Conservation (phyloP, 1,139 yeast genomes). For the Meyerozyma smithsonii region DNA sequence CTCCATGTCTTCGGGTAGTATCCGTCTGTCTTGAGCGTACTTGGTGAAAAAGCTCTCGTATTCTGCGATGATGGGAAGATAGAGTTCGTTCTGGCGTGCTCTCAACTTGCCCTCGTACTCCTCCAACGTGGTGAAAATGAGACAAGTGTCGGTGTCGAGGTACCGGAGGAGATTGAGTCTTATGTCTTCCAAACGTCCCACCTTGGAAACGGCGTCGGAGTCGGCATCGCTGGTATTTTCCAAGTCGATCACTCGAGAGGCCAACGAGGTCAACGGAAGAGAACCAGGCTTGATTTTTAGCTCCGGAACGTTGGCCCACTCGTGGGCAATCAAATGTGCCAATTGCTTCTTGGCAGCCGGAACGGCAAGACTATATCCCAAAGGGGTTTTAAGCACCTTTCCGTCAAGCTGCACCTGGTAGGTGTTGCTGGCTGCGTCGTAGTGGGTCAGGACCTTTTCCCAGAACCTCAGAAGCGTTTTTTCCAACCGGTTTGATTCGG, state of each 20-base stretch:
- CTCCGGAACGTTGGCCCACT: conserved; percentile 77
- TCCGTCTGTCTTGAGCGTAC: conserved; percentile 29
- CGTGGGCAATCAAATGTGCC: conserved; percentile 77
- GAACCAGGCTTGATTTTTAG: conserved; percentile 73
- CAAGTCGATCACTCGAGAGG: conserved; percentile 81
- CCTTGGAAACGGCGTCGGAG: conserved; percentile 47
- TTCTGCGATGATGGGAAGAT: conserved; percentile 66
- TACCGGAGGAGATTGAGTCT: conserved; percentile 63
- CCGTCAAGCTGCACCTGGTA: conserved; percentile 63
- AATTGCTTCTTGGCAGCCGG: conserved; percentile 58
- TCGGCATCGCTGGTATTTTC: conserved; percentile 24
- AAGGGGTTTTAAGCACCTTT: conserved; percentile 78
- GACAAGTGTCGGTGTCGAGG: conserved; percentile 87
- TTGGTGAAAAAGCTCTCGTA: conserved; percentile 60
- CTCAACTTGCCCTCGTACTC: conserved; percentile 86
- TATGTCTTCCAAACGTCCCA: conserved; percentile 55
- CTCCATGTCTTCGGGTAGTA: conserved; percentile 19
- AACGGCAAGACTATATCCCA: conserved; percentile 64
- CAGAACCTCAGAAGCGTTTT: conserved; percentile 77
- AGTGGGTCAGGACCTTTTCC: conserved; percentile 63
- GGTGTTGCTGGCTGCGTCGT: conserved; percentile 22
- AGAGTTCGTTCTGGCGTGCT: conserved; percentile 67
- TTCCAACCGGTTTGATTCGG: conserved; percentile 68
- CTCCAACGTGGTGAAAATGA: conserved; percentile 74
- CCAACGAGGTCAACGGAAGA: conserved; percentile 81